Evolutionary conservation across 2,329 filamentous ascomycete genomes (phyloP), one percentile per base, ranked within the genome.

Genomic region (Neopestalotiopsis sp.): DNA sequence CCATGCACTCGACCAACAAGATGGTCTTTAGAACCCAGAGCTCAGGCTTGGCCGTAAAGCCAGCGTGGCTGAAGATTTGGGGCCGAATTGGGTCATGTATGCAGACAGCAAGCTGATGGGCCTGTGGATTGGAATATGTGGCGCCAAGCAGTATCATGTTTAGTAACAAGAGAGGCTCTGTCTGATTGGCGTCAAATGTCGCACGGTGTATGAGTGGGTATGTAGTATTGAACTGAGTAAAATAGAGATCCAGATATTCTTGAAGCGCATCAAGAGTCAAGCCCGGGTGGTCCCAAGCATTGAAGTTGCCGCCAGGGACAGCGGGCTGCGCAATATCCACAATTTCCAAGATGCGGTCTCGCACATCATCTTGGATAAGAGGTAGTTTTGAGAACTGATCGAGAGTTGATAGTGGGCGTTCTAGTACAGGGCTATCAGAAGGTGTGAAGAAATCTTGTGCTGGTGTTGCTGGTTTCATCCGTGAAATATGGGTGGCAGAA

Each of bases 1-100:
- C 89, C 67, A 91, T 90, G 71, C 89, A 90, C 71, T 91, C 89
- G 0, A 90, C 88, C 0, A 91, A 78, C 9, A 91, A 77, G 42
- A 91, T 89, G 0, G 87, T 87, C 69, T 91, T 88, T 0, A 91
- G 72, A 0, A 89, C 84, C 89, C 88, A 91, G 0, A 91, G 78
- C 28, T 88, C 83, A 0, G 89, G 88, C n/a, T 85, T 84, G 0
- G 88, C 81, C 0, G 83, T 88, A 74, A 91, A 91, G 0, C 84
- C 84, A 0, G 82, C 78, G 73, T 89, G 86, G 12, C 84, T 84
- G 66, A 91, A 86, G n/a, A 91, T 88, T 58, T 86, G 85, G 6
- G 87, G 85, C 9, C 88, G 82, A 4, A 91, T 81, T 1, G 87
- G 83, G 72, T 90, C 88, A 71, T 91, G 88, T 12, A 91, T 87